These are phyloP conservation scores for Starmera quercuum DNA, from an alignment of 805 yeast species.

Conservation along the genomic window DNA sequence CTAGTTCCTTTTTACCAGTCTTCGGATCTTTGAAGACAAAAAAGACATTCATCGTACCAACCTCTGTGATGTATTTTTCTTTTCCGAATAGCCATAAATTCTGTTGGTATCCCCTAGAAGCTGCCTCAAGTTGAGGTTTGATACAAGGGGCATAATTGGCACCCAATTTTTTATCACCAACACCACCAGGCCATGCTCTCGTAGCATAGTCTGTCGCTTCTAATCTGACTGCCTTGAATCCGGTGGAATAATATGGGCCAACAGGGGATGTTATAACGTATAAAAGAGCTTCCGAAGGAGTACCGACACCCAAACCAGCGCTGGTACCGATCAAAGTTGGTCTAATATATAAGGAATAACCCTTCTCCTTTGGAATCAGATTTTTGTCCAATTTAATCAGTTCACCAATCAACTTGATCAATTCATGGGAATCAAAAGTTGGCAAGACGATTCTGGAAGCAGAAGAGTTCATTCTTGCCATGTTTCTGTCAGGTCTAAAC, in stretches of 20 bases:
- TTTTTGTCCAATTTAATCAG: conserved; percentile 66
- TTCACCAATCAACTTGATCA: conserved; percentile 68
- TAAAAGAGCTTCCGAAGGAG: conserved; percentile 75
- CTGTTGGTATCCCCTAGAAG: conserved; percentile 87
- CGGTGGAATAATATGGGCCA: conserved; percentile 92
- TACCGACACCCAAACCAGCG: conserved; percentile 77
- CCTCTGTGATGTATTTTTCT: conserved; percentile 84
- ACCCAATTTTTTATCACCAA: conserved; percentile 92
- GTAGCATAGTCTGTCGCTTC: conserved; percentile 96
- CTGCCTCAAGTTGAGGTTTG: conserved; percentile 85
- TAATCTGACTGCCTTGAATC: conserved; percentile 89
- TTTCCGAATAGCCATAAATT: conserved; percentile 95
- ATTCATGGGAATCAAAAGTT: conserved; percentile 70
- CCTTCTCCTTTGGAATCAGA: conserved; percentile 78
- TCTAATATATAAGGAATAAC: conserved; percentile 87
- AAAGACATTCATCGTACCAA: conserved; percentile 96
- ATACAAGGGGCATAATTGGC: conserved; percentile 97
- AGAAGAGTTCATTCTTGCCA: conserved; percentile 84
- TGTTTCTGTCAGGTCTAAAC: conserved; percentile 88
- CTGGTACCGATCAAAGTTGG: conserved; percentile 95
- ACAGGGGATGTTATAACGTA: conserved; percentile 92
- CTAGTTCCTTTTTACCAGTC: conserved; percentile 84
- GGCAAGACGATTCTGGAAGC: conserved; percentile 89
- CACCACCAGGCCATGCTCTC: conserved; percentile 99
- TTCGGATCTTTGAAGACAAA: conserved; percentile 70